These are phyloP conservation scores for Jimgerdemannia lactiflua DNA, from an alignment of 192 early-diverging fungal genomes.

Conservation along the genomic window DNA sequence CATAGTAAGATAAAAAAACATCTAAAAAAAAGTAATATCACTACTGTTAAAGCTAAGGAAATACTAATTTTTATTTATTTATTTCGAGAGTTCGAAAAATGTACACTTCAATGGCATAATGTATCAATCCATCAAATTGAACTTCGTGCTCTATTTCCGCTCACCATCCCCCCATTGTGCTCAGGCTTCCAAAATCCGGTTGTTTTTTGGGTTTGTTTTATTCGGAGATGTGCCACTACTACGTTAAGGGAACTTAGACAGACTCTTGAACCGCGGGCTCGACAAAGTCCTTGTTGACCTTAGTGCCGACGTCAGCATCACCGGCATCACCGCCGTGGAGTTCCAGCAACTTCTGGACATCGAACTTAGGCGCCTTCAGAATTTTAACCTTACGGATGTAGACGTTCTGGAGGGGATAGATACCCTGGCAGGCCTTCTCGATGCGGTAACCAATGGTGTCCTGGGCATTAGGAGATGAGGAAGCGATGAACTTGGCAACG, in stretches of 20 bases:
- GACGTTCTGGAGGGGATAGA: constrained; percentile 98
- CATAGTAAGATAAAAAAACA: too few species aligned
- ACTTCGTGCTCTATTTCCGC: too few species aligned
- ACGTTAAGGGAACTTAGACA: constrained; percentile 44
- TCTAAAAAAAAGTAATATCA: too few species aligned
- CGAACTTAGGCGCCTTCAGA: constrained; percentile 95
- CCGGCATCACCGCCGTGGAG: constrained; percentile 90
- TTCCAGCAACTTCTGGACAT: constrained; percentile 94
- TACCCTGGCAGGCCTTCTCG: constrained; percentile 94
- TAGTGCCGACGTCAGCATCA: constrained; percentile 78
- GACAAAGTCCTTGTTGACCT: constrained; percentile 76
- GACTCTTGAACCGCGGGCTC: constrained; percentile 74
- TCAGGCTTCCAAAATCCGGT: background rate
- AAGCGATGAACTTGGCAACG: constrained; percentile 91
- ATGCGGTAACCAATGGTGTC: constrained; percentile 98
- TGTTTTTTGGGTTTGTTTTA: constrained; percentile 1
- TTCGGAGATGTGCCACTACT: constrained; percentile 15
- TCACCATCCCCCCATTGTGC: too few species aligned
- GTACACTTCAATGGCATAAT: too few species aligned
- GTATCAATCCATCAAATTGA: too few species aligned
- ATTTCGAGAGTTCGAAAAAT: too few species aligned
- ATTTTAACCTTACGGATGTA: constrained; percentile 99
- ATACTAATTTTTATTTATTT: too few species aligned
- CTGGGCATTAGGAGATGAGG: constrained; percentile 31
- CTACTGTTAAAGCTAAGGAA: too few species aligned